Evolutionary conservation across 805 yeast species (phyloP).

Genomic region (Saccharomycopsis babjevae): DNA sequence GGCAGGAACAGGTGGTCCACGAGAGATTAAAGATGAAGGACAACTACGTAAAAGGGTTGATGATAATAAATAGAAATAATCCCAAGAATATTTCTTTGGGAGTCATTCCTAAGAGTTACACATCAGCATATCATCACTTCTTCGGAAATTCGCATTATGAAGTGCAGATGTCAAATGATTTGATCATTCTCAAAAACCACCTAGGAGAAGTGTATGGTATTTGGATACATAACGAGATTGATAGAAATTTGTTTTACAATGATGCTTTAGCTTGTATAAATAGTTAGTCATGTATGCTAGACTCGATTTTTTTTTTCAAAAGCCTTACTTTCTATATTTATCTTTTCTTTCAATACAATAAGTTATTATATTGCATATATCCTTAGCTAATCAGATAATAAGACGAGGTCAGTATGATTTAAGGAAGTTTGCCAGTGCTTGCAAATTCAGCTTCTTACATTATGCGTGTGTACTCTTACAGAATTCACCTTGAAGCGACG

Average conservation of each 20-base stretch:
- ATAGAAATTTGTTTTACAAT: conserved; percentile 50
- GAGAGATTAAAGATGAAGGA: conserved; percentile 20
- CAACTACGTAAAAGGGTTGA: conserved; percentile 54
- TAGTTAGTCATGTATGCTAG: not conserved
- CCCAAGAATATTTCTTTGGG: conserved; percentile 70
- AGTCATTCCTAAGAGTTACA: conserved; percentile 44
- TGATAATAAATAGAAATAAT: conserved; percentile 55
- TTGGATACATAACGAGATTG: conserved; percentile 66
- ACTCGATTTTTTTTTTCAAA: no score
- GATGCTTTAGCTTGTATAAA: conserved; percentile 25
- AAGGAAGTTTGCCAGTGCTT: no score
- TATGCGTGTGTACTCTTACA: no score
- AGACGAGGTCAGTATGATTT: no score
- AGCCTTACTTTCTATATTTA: no score
- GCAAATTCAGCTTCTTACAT: no score
- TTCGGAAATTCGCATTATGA: conserved; percentile 26
- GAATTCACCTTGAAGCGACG: no score
- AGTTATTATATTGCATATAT: no score
- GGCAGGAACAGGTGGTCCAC: not conserved
- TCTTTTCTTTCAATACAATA: no score
- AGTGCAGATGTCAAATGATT: conserved; percentile 57
- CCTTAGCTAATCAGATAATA: no score
- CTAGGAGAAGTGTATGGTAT: conserved; percentile 66
- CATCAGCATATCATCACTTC: conserved; percentile 32
- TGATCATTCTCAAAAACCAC: conserved; percentile 58